Percentiles rank a stretch among this genome's conserved stretches.
phyloP scores from a whole-genome alignment of 495 filamentous ascomycete genomes.

The Xylaria scruposa region DNA sequence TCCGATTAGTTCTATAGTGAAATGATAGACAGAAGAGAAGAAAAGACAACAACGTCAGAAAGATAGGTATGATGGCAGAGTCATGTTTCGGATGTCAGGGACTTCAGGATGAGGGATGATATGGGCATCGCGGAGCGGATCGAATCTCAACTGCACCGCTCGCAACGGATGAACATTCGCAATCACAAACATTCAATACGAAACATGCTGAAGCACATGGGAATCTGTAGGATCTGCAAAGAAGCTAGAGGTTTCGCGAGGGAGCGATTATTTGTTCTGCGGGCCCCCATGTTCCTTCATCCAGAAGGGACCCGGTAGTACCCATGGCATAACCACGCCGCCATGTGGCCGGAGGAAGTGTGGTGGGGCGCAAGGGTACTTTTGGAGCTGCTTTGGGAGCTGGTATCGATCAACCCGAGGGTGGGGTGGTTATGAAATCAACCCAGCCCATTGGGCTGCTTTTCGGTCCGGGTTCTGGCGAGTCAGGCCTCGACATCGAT shows the following conservation, averaged over 20 bases:
- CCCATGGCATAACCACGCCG: constrained; percentile 28
- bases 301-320: constrained; percentile 26
- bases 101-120: constrained; percentile 23
- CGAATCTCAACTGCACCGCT: constrained; percentile 23
- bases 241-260: constrained; percentile 27
- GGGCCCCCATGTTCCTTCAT: constrained; percentile 27
- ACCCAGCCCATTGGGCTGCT: constrained; percentile 31
- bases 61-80: constrained; percentile 35
- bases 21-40: constrained; percentile 17
- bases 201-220: constrained; percentile 19
- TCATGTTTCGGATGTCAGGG: constrained; percentile 24
- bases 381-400: constrained; percentile 31
- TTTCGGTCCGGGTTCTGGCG: constrained; percentile 33
- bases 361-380: constrained; percentile 26
- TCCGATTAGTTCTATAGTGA: constrained; percentile 29
- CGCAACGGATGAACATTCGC: constrained; percentile 23
- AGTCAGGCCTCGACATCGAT: constrained; percentile 30
- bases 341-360: constrained; percentile 30
- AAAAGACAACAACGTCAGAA: constrained; percentile 29
- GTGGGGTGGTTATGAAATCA: constrained; percentile 30
- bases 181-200: constrained; percentile 10
- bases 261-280: constrained; percentile 31
- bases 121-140: constrained; percentile 25
- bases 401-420: constrained; percentile 29
- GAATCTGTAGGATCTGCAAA: constrained; percentile 19